Evolutionary conservation across 108 stramenopile genomes (phyloP), one percentile per base, ranked within the genome.

Genomic region (Fragilaria crotonensis): DNA sequence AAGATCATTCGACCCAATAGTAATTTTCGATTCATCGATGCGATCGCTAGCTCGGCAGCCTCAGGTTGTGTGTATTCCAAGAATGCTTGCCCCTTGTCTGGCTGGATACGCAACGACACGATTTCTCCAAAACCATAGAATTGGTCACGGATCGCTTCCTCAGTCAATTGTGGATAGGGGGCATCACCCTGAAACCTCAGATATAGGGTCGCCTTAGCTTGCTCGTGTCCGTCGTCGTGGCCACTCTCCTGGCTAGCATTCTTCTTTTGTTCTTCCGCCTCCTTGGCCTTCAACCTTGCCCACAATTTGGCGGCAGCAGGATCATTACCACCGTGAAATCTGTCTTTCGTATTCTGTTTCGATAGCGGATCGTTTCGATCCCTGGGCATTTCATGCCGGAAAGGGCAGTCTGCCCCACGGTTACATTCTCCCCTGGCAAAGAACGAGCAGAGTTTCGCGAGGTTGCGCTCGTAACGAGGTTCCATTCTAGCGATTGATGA

Each of bases 381-480:
- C 46, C 81, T 72, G 2, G 95, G 95, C 90, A 95, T 83, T 73
- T 96, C 96, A 68, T 97, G 96, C n/a, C 96, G 92, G 71, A 96
- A 98, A 1, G 97, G 97, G 75, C 97, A 98, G 21, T 72, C 73
- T 26, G 80, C 73, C 11, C 95, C 97, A 14, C 97, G 84, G 69
- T 91, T 91, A 64, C 97, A 98, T 76, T 95, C 93, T 19, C 97
- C 97, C 59, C 75, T 75, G 29, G 94, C 94, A 79, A 86, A 98
- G 72, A 97, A 97, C 49, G 79, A 83, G 70, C 97, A 98, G 50
- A 97, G 78, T 58, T 98, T 96, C 36, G 96, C 87, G 59, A 95
- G 69, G 57, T 98, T 98, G 52, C 96, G 79, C 72, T 94, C 94
- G 69, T 96, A 96, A 33, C 87, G 77, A 0, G 95, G 97, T 78